Base-by-base conservation (phyloP, 768 basidiomycete species). In the Macrocybe gigantea region DNA sequence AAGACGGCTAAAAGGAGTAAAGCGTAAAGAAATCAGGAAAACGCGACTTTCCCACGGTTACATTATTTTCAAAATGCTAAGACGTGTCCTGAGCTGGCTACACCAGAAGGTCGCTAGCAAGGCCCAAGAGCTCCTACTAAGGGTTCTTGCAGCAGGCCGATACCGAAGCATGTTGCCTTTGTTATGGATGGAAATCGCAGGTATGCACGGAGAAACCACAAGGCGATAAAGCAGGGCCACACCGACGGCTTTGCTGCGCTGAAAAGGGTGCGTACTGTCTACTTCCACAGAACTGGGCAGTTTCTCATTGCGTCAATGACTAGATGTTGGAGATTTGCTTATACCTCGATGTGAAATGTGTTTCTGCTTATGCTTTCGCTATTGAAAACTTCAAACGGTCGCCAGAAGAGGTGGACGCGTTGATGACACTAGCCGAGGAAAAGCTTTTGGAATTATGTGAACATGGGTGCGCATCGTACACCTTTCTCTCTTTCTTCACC, bases 111-210 rank as follows among this genome's bases (percentile, higher is more conserved):
- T 56, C 33, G 40, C 45, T 30, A 22, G 44, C 7, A 55, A 49
- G 30, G 41, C 48, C 7, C 52, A 45, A 41, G 42, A 42, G 5
- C 7, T 57, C 5, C 38, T 56, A 7, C 42, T 55, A 33, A 37
- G 31, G 10, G 66, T 93, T 13, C 77, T 99, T 39, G 71, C 85
- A 0, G 73, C 86, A 2, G 94, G 93, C 94, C 95, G 0, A 75
- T 94, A 7, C 96, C 96, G 0, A 65, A 71, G 38, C 96, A 99
- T 69, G 78, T 98, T 30, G 93, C 88, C 2, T 94, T 99, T 61
- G 84, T 95, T 29, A 94, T 99, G 93, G 96, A 99, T 60, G 96
- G 96, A 3, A 97, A 98, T 63, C 73, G 96, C 45, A 75, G 96
- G 8, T 95, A 89, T 60, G 94, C 96, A 1, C 74, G 90, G 63